Evolutionary conservation across 352 stramenopile genomes (phyloP).

Genomic region (Phytophthora pini): DNA sequence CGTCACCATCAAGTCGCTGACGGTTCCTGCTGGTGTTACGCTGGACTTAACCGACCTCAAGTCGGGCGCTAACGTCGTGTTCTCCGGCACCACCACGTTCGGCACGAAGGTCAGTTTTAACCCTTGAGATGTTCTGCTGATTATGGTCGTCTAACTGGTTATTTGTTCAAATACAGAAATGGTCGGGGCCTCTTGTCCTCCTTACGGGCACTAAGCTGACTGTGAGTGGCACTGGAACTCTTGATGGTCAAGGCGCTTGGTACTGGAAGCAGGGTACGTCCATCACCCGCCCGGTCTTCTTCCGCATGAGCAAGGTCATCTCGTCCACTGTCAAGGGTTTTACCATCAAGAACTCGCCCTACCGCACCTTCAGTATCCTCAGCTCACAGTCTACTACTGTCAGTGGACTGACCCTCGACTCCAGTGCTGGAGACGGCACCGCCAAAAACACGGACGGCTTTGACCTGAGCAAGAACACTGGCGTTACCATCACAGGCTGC

Average conservation of each 20-base stretch:
- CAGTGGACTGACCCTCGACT: constrained; percentile 24
- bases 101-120: constrained; percentile 28
- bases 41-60: constrained; percentile 45
- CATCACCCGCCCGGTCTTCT: constrained; percentile 24
- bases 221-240: constrained; percentile 9
- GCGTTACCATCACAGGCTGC: constrained; percentile 21
- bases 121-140: no score
- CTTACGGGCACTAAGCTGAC: constrained; percentile 34
- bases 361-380: constrained; percentile 37
- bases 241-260: constrained; percentile 43
- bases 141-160: no score
- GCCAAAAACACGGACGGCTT: constrained; percentile 11
- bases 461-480: constrained; percentile 27
- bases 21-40: constrained; percentile 40
- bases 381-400: constrained; percentile 28
- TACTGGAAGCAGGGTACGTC: constrained; percentile 34
- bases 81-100: constrained; percentile 46
- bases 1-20: constrained; percentile 35
- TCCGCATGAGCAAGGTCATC: constrained; percentile 35
- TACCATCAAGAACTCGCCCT: constrained; percentile 38
- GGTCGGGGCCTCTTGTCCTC: constrained; percentile 37
- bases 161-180: constrained; percentile 14
- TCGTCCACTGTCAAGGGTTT: constrained; percentile 33
- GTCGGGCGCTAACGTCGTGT: constrained; percentile 36
- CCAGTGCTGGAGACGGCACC: constrained; percentile 12